A percentile compares a stretch with the other conserved stretches of the same genome.
These are phyloP conservation scores for Penicillium fimorum DNA, from an alignment of 495 filamentous ascomycete genomes.

Conservation along the genomic window DNA sequence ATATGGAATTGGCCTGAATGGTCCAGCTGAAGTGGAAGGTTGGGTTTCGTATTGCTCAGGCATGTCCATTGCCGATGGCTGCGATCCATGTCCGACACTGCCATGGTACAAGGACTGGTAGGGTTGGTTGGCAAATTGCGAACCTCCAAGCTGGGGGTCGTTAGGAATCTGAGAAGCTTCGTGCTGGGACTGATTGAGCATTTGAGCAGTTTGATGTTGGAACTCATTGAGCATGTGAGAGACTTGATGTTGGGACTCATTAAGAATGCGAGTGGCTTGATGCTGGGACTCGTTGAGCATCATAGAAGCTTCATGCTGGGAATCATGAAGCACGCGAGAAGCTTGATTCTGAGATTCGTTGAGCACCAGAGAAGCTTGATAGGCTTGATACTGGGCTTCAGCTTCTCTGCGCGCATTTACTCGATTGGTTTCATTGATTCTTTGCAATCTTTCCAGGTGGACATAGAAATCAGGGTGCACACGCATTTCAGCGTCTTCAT, in stretches of 20 bases:
- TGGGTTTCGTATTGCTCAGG: neutral
- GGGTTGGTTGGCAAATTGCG: neutral
- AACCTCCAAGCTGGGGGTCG: neutral
- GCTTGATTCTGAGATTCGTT: neutral
- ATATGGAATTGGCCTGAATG: neutral
- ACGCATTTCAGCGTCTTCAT: neutral
- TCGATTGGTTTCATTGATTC: neutral
- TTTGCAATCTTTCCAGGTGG: neutral
- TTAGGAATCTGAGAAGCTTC: neutral
- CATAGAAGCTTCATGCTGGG: no score
- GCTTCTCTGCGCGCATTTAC: neutral
- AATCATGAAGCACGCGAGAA: no score
- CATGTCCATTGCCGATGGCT: neutral
- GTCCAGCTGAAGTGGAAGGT: neutral
- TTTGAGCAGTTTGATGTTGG: neutral
- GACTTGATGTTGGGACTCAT: no score
- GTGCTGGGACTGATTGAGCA: no score
- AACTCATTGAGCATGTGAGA: no score
- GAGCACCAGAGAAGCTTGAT: neutral
- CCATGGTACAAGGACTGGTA: neutral
- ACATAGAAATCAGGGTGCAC: neutral
- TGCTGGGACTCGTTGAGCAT: neutral
- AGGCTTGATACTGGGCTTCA: neutral
- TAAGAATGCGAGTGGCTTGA: neutral
- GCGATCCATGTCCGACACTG: neutral